A percentile compares a stretch with the other conserved stretches of the same genome.
These are phyloP conservation scores for Pascua guehoae DNA, from an alignment of 1,284 basidiomycete genomes.

Conservation along the genomic window DNA sequence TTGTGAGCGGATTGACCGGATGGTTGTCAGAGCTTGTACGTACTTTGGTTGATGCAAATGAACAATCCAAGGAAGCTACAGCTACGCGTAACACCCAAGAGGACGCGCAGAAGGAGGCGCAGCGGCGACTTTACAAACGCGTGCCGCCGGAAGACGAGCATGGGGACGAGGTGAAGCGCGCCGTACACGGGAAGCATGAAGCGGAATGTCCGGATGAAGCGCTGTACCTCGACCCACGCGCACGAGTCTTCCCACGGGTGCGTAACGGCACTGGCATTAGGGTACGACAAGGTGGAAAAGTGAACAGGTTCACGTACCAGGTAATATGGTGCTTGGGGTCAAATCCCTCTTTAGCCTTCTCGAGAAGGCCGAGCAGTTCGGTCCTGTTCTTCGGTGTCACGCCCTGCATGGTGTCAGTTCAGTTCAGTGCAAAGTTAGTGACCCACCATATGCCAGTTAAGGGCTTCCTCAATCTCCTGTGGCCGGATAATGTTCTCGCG, in stretches of 20 bases:
- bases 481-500: constrained; percentile 60
- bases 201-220: constrained; percentile 72
- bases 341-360: constrained; percentile 26
- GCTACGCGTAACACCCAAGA: constrained; percentile 73
- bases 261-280: constrained; percentile 47
- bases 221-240: constrained; percentile 61
- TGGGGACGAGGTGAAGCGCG: constrained; percentile 84
- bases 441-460: constrained; percentile 55
- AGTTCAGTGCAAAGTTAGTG: background rate
- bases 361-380: constrained; percentile 30
- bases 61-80: constrained; percentile 85
- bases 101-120: constrained; percentile 62
- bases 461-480: constrained; percentile 57
- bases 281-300: background rate
- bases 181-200: constrained; percentile 80
- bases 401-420: constrained; percentile 13
- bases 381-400: constrained; percentile 34
- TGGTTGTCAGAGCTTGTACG: constrained; percentile 30
- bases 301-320: constrained; percentile 44
- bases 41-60: constrained; percentile 79
- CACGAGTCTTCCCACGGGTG: constrained; percentile 80
- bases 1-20: background rate
- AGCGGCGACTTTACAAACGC: constrained; percentile 56
- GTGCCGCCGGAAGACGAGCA: constrained; percentile 65
- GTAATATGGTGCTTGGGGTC: constrained; percentile 52